Base-by-base conservation (phyloP, 768 basidiomycete species). In the Neoboletus subvelutipes region DNA sequence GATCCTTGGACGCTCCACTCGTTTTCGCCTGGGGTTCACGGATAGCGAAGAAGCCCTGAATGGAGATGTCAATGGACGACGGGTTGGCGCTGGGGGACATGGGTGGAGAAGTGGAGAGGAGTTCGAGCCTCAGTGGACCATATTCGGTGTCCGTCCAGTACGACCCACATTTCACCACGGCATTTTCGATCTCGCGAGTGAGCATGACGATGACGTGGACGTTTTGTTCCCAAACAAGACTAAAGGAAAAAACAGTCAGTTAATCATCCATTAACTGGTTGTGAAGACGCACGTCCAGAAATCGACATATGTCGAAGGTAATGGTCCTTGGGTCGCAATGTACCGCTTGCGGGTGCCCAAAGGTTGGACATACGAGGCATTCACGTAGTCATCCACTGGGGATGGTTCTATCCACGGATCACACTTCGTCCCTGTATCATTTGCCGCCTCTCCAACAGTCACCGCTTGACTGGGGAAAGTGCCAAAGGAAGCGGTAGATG, bases 201-300 rank as follows among this genome's bases (percentile, higher is more conserved):
- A 98, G 84, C 96, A 98, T 98, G 59, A 97, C 90, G 61, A 98
- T 93, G 49, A 97, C 92, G 60, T 90, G 88, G 0, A 97, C 90
- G 62, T 92, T 88, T 71, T 98, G 94, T 67, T 98, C 92, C 90
- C 94, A 96, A 52, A 89, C 86, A 17, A 98, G 80, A 33, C 91
- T 92, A 49, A 41, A 39, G 28, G 13, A 36, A 55, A 42, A 48
- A 50, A 24, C 7, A 13, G 26, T 69, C 48, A 69, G 59, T 33
- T 24, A 1, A 24, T 18, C 47, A 22, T 41, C 37, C 8, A 41
- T 26, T 22, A 42, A 13, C 29, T 47, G 13, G n/a, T 29, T 17
- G 39, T 22, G n/a, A 52, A 43, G 17, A 83, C 88, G 73, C 70
- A 92, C 85, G 88, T 91, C 95, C 95, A 98, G 67, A 98, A 98